These are phyloP conservation scores for Pholiota molesta DNA, from an alignment of 768 basidiomycete species.

Conservation along the genomic window DNA sequence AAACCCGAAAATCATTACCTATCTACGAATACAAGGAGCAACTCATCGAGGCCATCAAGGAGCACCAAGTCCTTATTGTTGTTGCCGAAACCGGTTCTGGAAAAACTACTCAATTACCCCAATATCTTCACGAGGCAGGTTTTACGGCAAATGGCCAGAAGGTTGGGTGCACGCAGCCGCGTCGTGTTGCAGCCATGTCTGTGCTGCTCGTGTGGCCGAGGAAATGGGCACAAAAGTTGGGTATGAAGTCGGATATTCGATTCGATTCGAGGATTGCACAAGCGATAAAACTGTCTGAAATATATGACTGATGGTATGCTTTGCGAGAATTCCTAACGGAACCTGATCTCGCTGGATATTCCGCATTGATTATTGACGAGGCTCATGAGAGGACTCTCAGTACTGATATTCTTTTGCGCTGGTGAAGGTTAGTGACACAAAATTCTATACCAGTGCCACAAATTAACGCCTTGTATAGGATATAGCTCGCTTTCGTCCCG, in stretches of 20 bases:
- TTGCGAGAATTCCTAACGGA: constrained; percentile 96
- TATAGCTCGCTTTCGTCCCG: constrained; percentile 95
- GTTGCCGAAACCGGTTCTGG: constrained; percentile 99
- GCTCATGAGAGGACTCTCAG: constrained; percentile 97
- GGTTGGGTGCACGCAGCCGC: constrained; percentile 96
- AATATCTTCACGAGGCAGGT: constrained; percentile 97
- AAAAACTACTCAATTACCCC: constrained; percentile 97
- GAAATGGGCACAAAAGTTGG: constrained; percentile 98
- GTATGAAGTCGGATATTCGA: constrained; percentile 99
- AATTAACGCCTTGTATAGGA: constrained; percentile 54
- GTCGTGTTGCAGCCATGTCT: constrained; percentile 98
- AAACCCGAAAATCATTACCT: constrained; percentile 91
- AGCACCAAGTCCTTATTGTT: constrained; percentile 95
- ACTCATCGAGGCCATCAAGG: constrained; percentile 84
- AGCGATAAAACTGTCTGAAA: constrained; percentile 99
- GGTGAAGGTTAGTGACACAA: constrained; percentile 79
- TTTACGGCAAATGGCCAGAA: constrained; percentile 88
- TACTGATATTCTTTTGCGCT: constrained; percentile 98
- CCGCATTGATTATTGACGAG: constrained; percentile 96
- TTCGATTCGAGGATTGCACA: constrained; percentile 99
- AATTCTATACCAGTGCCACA: constrained; percentile 12
- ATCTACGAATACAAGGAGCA: constrained; percentile 89
- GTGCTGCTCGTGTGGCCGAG: constrained; percentile 99
- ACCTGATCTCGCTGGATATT: constrained; percentile 93
- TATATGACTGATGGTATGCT: constrained; percentile 99